Evolutionary conservation across 1,284 basidiomycete species (phyloP), one percentile per base, ranked within the genome.

Genomic region (Ustilago bromivora): DNA sequence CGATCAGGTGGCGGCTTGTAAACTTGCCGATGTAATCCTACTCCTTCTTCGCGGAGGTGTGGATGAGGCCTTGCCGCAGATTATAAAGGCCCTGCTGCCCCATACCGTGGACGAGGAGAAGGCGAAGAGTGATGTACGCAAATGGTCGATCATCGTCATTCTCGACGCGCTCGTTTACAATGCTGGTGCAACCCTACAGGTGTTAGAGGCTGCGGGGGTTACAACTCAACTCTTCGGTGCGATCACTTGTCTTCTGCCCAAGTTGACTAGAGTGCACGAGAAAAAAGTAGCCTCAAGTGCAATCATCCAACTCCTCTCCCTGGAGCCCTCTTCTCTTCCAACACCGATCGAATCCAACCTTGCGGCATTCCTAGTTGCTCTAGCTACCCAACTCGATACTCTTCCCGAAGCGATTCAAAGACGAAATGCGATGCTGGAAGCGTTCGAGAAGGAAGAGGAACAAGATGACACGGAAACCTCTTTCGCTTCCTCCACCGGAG

Each of bases 81-180:
- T 85, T 23, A 63, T 84, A 51, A 52, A 62, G 8, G 72, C 79
- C 0, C 66, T 81, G 4, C 71, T 85, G 34, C 76, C 82, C 17
- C 66, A 71, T 47, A 63, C 72, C 12, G 41, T 74, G 13, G 66
- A 76, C 41, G 67, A 67, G 34, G 71, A 76, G n/a, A 88, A 89
- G 19, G 87, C 92, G 73, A 92, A 92, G 3, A 87, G 88, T 23
- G 85, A 90, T 10, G 90, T 95, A 60, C 91, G 90, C 64, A 90
- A 95, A 49, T 91, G 93, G 64, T 92, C 93, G 84, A 89, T 95
- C 68, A 90, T 95, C 83, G 92, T 95, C 35, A 89, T 96, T 79
- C 89, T 96, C 85, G 94, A 94, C 83, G 87, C 92, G 15, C 89
- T 96, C n/a, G 90, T 93, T 60, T 96, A 95, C 89, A 95, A 95